Evolutionary conservation across 225 moss, liverwort and hornwort species (phyloP).

Genomic region (Polytrichum formosum): DNA sequence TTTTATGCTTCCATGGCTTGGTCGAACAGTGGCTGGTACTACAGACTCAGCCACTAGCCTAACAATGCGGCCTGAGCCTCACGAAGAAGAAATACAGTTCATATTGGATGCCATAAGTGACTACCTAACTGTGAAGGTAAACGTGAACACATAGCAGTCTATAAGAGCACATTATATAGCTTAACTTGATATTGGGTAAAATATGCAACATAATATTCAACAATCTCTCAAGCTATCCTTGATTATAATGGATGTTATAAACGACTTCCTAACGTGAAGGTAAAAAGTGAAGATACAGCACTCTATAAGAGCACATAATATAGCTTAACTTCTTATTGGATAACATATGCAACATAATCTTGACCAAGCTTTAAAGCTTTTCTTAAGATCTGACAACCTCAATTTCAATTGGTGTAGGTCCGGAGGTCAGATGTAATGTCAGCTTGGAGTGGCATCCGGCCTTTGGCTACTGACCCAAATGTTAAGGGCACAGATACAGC

Average conservation of each 20-base stretch:
- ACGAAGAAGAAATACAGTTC: conserved; percentile 91
- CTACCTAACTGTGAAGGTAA: conserved; percentile 93
- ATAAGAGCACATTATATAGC: too few relatives aligned
- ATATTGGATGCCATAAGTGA: conserved; percentile 97
- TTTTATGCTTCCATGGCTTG: conserved; percentile 97
- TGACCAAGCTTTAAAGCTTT: too few relatives aligned
- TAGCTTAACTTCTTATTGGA: too few relatives aligned
- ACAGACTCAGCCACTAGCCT: conserved; percentile 76
- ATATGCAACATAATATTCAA: too few relatives aligned
- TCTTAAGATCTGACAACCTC: too few relatives aligned
- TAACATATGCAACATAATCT: too few relatives aligned
- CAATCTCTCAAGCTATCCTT: too few relatives aligned
- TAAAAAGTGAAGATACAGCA: conserved; percentile 8
- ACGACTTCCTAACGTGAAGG: conserved; percentile 93
- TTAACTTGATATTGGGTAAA: too few relatives aligned
- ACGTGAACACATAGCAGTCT: too few relatives aligned
- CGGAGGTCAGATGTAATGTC: conserved; percentile 91
- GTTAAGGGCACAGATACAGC: conserved; percentile 84
- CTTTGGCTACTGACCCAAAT: conserved; percentile 85
- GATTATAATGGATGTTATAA: conserved; percentile 88
- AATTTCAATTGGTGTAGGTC: too few relatives aligned
- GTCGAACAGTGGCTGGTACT: conserved; percentile 95
- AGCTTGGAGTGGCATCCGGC: conserved; percentile 98
- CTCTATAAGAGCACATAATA: too few relatives aligned
- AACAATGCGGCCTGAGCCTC: conserved; percentile 87